A percentile compares a stretch with the other conserved stretches of the same genome.
These are phyloP conservation scores for Pezicula rhizophila DNA, from an alignment of 2,329 filamentous ascomycete species.

Conservation along the genomic window DNA sequence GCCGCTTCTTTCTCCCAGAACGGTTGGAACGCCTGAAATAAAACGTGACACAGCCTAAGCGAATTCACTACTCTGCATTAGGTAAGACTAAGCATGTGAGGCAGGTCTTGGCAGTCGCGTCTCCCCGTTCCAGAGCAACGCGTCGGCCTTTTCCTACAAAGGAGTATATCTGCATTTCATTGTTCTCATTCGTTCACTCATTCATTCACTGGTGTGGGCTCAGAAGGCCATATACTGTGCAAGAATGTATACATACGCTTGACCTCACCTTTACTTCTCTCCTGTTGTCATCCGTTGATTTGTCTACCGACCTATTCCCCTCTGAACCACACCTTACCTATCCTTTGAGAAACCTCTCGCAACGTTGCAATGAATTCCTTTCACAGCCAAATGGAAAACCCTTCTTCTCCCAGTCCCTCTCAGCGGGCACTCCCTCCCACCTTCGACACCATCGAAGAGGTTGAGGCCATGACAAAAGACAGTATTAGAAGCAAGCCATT, in stretches of 20 bases:
- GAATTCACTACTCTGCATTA: neutral
- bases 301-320: no score
- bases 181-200: no score
- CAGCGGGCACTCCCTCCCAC: constrained; percentile 28
- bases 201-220: no score
- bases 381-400: constrained; percentile 5
- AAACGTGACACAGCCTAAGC: neutral
- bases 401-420: neutral
- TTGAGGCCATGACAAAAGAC: constrained; percentile 39
- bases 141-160: neutral
- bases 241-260: no score
- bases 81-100: no score
- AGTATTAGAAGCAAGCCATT: constrained; percentile 20
- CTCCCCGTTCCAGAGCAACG: neutral
- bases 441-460: constrained; percentile 36
- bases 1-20: neutral
- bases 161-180: no score
- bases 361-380: neutral
- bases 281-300: no score
- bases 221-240: no score
- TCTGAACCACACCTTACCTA: no score
- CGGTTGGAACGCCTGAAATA: neutral
- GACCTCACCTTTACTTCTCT: no score
- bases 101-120: constrained; percentile 7
- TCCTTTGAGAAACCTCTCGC: no score